Evolutionary conservation across 768 basidiomycete genomes (phyloP).

Genomic region (Neoboletus magnificus): DNA sequence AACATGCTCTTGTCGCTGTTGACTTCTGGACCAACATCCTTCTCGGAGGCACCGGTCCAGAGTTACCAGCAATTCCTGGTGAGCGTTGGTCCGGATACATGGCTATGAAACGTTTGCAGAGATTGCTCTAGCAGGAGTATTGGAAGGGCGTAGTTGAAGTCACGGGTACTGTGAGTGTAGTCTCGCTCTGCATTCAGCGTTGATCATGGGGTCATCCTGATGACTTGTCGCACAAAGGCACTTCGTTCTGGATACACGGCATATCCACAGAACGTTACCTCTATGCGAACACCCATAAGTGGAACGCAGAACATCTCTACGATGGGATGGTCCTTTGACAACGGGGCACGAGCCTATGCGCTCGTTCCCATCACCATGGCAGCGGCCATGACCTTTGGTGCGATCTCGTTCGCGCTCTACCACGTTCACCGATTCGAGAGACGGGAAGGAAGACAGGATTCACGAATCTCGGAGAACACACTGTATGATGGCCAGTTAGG

Average conservation of each 20-base stretch:
- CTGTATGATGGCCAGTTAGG: too few species aligned
- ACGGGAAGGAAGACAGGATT: not conserved
- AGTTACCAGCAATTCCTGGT: not conserved
- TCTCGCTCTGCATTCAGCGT: not conserved
- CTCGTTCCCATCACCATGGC: not conserved
- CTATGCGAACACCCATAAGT: not conserved
- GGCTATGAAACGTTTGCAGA: not conserved
- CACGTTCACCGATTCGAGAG: not conserved
- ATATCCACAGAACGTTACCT: not conserved
- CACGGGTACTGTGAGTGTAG: not conserved
- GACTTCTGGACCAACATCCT: not conserved
- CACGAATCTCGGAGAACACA: fast-evolving
- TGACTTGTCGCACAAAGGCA: not conserved
- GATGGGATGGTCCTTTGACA: not conserved
- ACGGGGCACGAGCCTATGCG: not conserved
- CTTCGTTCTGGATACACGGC: not conserved
- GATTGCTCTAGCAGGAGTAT: not conserved
- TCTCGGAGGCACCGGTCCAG: not conserved
- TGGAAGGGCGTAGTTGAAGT: not conserved
- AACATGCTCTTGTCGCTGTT: not conserved
- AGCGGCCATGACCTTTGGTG: not conserved
- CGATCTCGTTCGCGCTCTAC: not conserved
- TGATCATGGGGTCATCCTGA: not conserved
- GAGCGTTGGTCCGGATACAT: not conserved
- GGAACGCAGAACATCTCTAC: not conserved